phyloP scores from a whole-genome alignment of 371 early-diverging fungal species.

The Rhizopus arrhizus region DNA sequence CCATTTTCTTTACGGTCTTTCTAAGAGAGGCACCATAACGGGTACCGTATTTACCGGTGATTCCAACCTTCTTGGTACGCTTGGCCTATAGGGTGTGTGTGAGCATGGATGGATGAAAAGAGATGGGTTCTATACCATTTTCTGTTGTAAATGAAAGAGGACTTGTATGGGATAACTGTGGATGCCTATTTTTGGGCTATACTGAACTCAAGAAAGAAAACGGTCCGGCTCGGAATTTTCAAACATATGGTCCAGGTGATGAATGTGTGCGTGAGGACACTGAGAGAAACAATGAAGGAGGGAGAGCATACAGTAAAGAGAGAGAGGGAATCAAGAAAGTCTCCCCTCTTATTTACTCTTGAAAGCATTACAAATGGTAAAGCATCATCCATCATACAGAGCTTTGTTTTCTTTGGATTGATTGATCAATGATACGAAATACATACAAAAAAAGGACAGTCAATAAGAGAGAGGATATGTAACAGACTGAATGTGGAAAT shows the following conservation, averaged over 20 bases:
- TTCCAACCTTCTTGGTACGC: slow-evolving; percentile 99
- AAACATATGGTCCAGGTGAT: not conserved
- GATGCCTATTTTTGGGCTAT: not conserved
- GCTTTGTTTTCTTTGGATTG: not conserved
- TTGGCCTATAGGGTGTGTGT: slow-evolving; percentile 71
- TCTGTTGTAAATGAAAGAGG: slow-evolving; percentile 5
- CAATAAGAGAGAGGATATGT: not conserved
- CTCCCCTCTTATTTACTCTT: slow-evolving; percentile 15
- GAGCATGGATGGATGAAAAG: slow-evolving; percentile 32
- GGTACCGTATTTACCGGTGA: slow-evolving; percentile 99
- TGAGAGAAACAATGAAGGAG: not conserved
- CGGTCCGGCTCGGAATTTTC: not conserved
- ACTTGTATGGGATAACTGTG: not conserved
- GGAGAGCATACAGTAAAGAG: not conserved
- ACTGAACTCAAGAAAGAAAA: not conserved
- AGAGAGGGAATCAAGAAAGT: slow-evolving; percentile 3
- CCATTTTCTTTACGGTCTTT: slow-evolving; percentile 99
- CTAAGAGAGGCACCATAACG: slow-evolving; percentile 99
- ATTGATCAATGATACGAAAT: no score
- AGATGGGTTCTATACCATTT: slow-evolving; percentile 19
- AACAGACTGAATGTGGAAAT: not conserved
- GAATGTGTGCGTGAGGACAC: not conserved
- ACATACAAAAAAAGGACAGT: not conserved
- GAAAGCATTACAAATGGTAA: slow-evolving; percentile 16
- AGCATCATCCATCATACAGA: not conserved